Conservation (phyloP, 495 filamentous ascomycete genomes). For the Jackrogersella multiformis region DNA sequence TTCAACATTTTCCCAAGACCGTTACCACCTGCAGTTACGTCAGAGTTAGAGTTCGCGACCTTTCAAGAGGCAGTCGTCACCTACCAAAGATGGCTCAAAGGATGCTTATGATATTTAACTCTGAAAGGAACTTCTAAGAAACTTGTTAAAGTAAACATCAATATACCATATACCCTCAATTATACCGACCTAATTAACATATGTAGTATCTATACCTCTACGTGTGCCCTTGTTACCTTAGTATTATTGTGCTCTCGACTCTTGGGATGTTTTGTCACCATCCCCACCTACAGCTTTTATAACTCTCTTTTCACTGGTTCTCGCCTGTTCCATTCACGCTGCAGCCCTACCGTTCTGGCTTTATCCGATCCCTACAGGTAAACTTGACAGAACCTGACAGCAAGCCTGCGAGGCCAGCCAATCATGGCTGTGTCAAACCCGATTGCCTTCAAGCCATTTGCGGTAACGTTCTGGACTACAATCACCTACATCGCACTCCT, state of each 20-base stretch:
- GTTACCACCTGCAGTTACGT: no score
- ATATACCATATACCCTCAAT: conserved; percentile 14
- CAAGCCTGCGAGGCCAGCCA: conserved; percentile 23
- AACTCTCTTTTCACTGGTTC: conserved; percentile 21
- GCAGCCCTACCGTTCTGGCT: conserved; percentile 30
- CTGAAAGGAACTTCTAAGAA: neutral
- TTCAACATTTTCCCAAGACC: no score
- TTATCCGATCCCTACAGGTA: conserved; percentile 29
- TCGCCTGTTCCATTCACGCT: conserved; percentile 22
- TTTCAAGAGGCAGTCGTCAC: conserved; percentile 8
- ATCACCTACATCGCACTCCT: conserved; percentile 74
- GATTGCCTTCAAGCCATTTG: conserved; percentile 64
- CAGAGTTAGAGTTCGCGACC: neutral
- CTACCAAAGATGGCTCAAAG: neutral
- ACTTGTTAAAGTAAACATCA: conserved; percentile 10
- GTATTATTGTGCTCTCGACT: neutral
- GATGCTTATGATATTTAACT: neutral
- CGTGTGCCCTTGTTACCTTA: conserved; percentile 26
- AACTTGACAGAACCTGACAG: conserved; percentile 11
- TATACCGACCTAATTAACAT: neutral
- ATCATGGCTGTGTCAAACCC: conserved; percentile 56
- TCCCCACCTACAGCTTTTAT: conserved; percentile 32
- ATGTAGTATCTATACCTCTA: neutral
- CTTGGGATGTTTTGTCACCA: conserved; percentile 34
- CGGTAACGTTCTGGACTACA: conserved; percentile 77